A percentile compares a stretch with the other conserved stretches of the same genome.
Evolutionary conservation across 2,329 filamentous ascomycete species (phyloP).

Genomic region (Scytalidium sp.): DNA sequence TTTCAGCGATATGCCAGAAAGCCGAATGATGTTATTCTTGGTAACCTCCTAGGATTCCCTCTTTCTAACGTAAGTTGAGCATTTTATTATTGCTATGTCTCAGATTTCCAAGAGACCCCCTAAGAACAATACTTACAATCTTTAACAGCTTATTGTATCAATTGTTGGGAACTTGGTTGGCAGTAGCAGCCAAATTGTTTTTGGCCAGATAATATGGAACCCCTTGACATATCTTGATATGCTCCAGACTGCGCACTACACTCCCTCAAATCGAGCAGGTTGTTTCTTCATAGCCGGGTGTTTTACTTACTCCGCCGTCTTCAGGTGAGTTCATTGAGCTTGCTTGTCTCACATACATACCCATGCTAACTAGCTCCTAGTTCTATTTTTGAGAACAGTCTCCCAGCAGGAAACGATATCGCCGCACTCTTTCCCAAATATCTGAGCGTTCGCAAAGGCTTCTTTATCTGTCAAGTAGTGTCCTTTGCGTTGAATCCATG

Average conservation of each 20-base stretch:
- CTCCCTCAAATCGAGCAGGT: conserved; percentile 31
- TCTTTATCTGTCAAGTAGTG: conserved; percentile 34
- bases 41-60: conserved; percentile 39
- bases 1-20: conserved; percentile 40
- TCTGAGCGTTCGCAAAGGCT: conserved; percentile 35
- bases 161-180: conserved; percentile 38
- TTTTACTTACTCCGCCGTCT: conserved; percentile 40
- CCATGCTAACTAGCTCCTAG: conserved; percentile 1
- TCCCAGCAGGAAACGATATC: conserved; percentile 37
- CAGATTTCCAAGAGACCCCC: background rate
- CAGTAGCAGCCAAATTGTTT: conserved; percentile 27
- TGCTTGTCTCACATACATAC: background rate
- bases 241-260: conserved; percentile 32
- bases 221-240: conserved; percentile 33
- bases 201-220: conserved; percentile 33
- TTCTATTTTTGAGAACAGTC: conserved; percentile 40
- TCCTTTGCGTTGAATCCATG: conserved; percentile 35
- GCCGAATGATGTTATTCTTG: conserved; percentile 37
- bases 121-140: conserved; percentile 1
- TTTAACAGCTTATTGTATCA: conserved; percentile 28
- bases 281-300: conserved; percentile 38
- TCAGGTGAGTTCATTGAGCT: conserved; percentile 24
- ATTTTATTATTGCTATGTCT: conserved; percentile 10
- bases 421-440: conserved; percentile 36
- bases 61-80: conserved; percentile 28